Evolutionary conservation across 2,329 filamentous ascomycete genomes (phyloP).

Genomic region (Septoria petroselini): DNA sequence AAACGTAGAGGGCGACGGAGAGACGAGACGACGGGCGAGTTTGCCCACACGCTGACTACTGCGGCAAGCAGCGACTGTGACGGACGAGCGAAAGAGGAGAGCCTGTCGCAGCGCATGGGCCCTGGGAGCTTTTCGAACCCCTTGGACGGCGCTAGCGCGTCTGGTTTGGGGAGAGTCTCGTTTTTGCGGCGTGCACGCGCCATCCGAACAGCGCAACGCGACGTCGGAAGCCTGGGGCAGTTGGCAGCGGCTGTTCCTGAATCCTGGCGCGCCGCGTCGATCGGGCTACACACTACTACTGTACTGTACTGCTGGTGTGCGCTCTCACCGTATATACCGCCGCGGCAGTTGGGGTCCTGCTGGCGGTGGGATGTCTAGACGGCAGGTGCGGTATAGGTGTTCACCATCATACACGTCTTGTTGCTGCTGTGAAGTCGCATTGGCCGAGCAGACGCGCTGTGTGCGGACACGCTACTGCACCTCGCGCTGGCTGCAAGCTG

Average conservation of each 20-base stretch:
- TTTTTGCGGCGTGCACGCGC: not conserved
- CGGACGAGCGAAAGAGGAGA: not conserved
- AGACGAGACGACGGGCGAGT: too few species aligned
- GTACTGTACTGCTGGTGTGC: too few species aligned
- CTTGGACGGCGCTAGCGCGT: not conserved
- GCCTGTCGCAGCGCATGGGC: not conserved
- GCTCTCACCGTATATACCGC: not conserved
- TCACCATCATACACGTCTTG: too few species aligned
- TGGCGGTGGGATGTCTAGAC: too few species aligned
- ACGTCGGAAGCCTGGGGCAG: not conserved
- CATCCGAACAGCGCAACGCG: not conserved
- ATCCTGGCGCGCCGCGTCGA: conserved; percentile 3
- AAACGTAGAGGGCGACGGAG: conserved; percentile 1
- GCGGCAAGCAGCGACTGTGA: too few species aligned
- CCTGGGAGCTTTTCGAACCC: not conserved
- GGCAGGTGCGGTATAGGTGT: too few species aligned
- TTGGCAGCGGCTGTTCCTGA: not conserved
- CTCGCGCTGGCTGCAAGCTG: not conserved
- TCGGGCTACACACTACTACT: too few species aligned
- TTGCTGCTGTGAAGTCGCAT: not conserved
- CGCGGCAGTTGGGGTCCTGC: not conserved
- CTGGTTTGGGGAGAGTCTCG: not conserved
- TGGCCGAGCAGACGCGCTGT: not conserved
- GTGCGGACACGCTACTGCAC: not conserved
- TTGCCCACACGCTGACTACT: too few species aligned